Conservation (phyloP, 2,329 filamentous ascomycete species). For the Diaporthe sp. region DNA sequence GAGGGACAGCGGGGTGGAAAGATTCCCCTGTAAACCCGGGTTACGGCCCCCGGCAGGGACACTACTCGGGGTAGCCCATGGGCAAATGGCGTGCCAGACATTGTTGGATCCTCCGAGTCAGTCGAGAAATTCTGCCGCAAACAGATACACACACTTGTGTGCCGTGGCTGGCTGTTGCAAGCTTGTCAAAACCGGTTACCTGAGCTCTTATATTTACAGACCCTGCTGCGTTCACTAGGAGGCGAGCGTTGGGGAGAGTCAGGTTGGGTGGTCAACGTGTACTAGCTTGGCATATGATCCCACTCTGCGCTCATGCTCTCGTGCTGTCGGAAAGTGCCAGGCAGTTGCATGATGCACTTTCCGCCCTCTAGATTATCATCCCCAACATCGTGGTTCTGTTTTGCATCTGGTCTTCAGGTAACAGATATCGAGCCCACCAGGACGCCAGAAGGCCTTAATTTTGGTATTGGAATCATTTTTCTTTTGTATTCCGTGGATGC, state of each 20-base stretch:
- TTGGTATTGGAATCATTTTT: slow-evolving; percentile 44
- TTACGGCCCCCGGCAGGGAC: slow-evolving; percentile 22
- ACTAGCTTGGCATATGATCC: slow-evolving; percentile 32
- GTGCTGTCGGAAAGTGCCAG: slow-evolving; percentile 21
- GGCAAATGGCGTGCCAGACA: slow-evolving; percentile 22
- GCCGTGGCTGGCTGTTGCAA: slow-evolving; percentile 1
- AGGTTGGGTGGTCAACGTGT: slow-evolving; percentile 30
- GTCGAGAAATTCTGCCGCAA: not conserved
- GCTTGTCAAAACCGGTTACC: not conserved
- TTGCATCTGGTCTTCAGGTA: not conserved
- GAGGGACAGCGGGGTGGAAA: slow-evolving; percentile 33
- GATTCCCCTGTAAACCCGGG: slow-evolving; percentile 32
- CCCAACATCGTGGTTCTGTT: slow-evolving; percentile 7
- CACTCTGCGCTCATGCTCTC: slow-evolving; percentile 34
- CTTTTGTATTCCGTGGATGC: slow-evolving; percentile 59
- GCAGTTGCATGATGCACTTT: slow-evolving; percentile 27
- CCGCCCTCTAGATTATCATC: slow-evolving; percentile 8
- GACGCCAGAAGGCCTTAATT: slow-evolving; percentile 19
- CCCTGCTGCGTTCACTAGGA: not conserved
- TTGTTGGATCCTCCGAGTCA: slow-evolving; percentile 30
- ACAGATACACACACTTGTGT: not conserved
- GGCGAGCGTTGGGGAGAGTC: not conserved
- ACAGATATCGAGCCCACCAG: not conserved
- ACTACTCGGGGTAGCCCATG: slow-evolving; percentile 32
- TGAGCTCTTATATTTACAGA: not conserved